phyloP scores from a whole-genome alignment of 257 asterid genomes.

The Phtheirospermum japonicum region DNA sequence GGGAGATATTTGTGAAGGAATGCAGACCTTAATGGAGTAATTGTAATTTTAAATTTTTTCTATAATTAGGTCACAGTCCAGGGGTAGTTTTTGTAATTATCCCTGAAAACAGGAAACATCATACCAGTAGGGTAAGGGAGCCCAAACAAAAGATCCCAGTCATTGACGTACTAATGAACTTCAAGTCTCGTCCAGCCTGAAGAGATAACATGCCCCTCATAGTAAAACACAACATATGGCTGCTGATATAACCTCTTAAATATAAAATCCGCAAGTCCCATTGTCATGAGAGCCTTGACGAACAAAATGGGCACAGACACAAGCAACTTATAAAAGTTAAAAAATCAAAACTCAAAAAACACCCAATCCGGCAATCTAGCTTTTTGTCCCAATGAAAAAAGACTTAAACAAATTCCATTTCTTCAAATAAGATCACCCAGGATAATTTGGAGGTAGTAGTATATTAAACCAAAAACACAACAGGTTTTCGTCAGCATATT shows the following conservation, averaged over 20 bases:
- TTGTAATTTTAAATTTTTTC: background rate
- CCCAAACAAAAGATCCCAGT: conserved; percentile 57
- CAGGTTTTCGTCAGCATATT: background rate
- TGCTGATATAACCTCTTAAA: conserved; percentile 8
- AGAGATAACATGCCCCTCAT: conserved; percentile 18
- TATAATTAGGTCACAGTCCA: background rate
- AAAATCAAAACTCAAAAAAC: background rate
- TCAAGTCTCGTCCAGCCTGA: conserved; percentile 97
- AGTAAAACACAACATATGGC: conserved; percentile 2
- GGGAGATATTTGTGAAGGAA: background rate
- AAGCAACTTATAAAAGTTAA: background rate
- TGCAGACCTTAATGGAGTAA: background rate
- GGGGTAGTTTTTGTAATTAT: background rate
- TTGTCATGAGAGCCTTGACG: background rate
- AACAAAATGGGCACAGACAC: background rate
- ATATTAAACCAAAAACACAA: conserved; percentile 3
- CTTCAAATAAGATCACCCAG: background rate
- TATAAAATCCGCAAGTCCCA: background rate
- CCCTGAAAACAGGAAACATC: conserved; percentile 14
- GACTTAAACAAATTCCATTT: background rate
- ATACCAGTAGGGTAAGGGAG: conserved; percentile 68
- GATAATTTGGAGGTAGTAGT: conserved; percentile 1
- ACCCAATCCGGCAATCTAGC: too few relatives aligned
- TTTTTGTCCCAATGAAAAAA: conserved; percentile 5
- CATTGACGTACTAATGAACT: conserved; percentile 83